Conservation (phyloP, 1,284 basidiomycete species). For the Flammula alnicola region DNA sequence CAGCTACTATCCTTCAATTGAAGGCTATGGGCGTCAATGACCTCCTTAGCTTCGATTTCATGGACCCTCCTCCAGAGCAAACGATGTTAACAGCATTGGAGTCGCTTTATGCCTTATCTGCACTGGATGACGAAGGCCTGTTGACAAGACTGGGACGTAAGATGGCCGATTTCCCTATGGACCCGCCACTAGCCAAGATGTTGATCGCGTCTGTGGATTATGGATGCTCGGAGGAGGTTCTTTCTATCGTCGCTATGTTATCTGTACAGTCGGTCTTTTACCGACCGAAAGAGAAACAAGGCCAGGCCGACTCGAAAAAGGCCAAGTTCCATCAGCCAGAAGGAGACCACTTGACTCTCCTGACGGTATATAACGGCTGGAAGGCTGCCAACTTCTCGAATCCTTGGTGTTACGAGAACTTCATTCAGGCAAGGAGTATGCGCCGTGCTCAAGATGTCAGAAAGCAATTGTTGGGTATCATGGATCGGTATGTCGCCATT, state of each 20-base stretch:
- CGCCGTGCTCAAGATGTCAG: constrained; percentile 96
- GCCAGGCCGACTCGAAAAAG: constrained; percentile 98
- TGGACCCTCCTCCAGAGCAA: constrained; percentile 97
- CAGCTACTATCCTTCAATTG: constrained; percentile 91
- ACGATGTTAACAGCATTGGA: constrained; percentile 96
- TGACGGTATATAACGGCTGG: constrained; percentile 99
- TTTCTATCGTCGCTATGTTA: constrained; percentile 97
- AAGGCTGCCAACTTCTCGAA: constrained; percentile 94
- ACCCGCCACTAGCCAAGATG: constrained; percentile 97
- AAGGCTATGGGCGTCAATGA: constrained; percentile 99
- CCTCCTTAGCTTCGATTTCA: constrained; percentile 97
- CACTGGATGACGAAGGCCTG: constrained; percentile 95
- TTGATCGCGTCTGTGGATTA: constrained; percentile 97
- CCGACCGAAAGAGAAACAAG: constrained; percentile 98
- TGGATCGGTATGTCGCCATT: constrained; percentile 81
- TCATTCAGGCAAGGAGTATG: constrained; percentile 97
- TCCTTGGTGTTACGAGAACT: constrained; percentile 98
- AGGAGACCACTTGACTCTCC: constrained; percentile 93
- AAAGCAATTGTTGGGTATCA: constrained; percentile 97
- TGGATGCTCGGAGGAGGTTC: constrained; percentile 96
- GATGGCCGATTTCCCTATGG: constrained; percentile 99
- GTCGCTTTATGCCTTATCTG: constrained; percentile 92
- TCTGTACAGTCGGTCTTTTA: constrained; percentile 98
- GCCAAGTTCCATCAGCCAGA: constrained; percentile 99
- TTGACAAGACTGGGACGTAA: constrained; percentile 94